phyloP scores from a whole-genome alignment of 2,329 filamentous ascomycete genomes.

The Penicillium verrucosum region DNA sequence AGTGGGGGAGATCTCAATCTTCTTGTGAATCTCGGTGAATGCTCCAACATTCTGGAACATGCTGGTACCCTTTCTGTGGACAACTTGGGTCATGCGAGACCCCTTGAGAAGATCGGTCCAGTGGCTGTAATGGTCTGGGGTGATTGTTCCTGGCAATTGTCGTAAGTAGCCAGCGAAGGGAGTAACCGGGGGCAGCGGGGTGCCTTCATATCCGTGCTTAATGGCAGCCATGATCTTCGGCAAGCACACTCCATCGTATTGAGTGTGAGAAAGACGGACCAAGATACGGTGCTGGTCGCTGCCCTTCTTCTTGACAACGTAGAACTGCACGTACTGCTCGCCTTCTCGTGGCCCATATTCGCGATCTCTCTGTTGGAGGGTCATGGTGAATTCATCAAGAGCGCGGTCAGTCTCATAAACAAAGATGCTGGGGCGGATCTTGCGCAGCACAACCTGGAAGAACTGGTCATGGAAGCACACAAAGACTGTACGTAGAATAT shows the following conservation, averaged over 20 bases:
- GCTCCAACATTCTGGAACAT: constrained; percentile 37
- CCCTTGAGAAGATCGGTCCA: constrained; percentile 59
- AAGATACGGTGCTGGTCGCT: constrained; percentile 48
- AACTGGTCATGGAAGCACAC: constrained; percentile 51
- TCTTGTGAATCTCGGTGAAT: constrained; percentile 37
- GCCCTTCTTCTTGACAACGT: constrained; percentile 47
- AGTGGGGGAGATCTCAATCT: constrained; percentile 41
- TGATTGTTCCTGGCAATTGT: constrained; percentile 38
- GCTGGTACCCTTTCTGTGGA: constrained; percentile 33
- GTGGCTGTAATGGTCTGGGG: constrained; percentile 54
- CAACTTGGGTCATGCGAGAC: constrained; percentile 50
- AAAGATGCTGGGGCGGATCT: constrained; percentile 51
- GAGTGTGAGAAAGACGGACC: constrained; percentile 64
- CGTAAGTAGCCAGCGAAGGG: constrained; percentile 50
- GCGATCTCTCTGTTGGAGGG: constrained; percentile 56
- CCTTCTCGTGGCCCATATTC: constrained; percentile 56
- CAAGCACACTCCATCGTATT: constrained; percentile 67
- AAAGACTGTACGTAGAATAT: constrained; percentile 66
- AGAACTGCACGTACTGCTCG: constrained; percentile 60
- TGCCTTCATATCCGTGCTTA: constrained; percentile 51
- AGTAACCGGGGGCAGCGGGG: constrained; percentile 37
- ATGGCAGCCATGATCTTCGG: constrained; percentile 61
- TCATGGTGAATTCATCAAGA: constrained; percentile 51
- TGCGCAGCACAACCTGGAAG: constrained; percentile 58
- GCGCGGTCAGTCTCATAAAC: constrained; percentile 53